Percentiles rank a stretch among this genome's conserved stretches.
Evolutionary conservation across 2,329 filamentous ascomycete species (phyloP).

Genomic region (Davidsoniella australis): DNA sequence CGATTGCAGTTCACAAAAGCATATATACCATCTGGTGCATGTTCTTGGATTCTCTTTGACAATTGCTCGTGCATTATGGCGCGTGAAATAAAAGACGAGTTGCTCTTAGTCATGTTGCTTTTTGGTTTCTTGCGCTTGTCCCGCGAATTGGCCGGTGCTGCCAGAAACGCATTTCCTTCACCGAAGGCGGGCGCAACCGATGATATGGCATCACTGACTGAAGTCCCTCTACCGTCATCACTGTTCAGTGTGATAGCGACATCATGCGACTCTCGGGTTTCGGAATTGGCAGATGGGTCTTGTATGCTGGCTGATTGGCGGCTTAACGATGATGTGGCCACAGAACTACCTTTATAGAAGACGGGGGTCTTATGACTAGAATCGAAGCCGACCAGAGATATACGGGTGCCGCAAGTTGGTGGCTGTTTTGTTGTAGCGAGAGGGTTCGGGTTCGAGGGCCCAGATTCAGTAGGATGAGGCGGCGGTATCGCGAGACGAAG

Average conservation of each 20-base stretch:
- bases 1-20: conserved; percentile 92
- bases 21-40: conserved; percentile 62
- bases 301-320: conserved; percentile 34
- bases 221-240: conserved; percentile 36
- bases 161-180: conserved; percentile 62
- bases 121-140: conserved; percentile 89
- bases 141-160: conserved; percentile 34
- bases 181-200: conserved; percentile 54
- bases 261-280: conserved; percentile 43
- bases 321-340: conserved; percentile 29
- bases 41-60: conserved; percentile 62
- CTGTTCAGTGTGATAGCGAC: conserved; percentile 35
- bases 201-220: conserved; percentile 31
- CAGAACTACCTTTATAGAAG: conserved; percentile 36
- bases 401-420: conserved; percentile 68
- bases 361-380: conserved; percentile 37
- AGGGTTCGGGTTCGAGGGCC: conserved; percentile 74
- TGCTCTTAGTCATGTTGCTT: conserved; percentile 96
- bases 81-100: conserved; percentile 93
- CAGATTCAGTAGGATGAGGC: conserved; percentile 86
- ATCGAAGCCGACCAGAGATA: conserved; percentile 61
- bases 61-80: conserved; percentile 79
- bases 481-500: conserved; percentile 84
- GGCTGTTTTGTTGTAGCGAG: conserved; percentile 70
- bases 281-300: conserved; percentile 36